phyloP scores from a whole-genome alignment of 768 basidiomycete species.

The Kwoniella dendrophila region DNA sequence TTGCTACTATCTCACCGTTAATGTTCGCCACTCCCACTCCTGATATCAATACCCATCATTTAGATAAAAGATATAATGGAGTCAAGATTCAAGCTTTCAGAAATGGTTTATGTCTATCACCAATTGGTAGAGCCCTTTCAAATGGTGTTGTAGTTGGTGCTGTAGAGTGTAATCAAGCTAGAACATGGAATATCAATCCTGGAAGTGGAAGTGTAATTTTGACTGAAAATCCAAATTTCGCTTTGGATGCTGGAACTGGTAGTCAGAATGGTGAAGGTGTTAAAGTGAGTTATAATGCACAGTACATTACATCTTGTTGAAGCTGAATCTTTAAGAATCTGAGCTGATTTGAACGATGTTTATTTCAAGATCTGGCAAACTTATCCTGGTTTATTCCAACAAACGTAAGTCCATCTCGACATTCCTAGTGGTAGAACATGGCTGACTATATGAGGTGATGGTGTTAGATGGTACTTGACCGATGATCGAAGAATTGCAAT shows the following conservation, averaged over 20 bases:
- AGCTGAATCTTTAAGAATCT: no score
- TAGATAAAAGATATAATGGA: slow-evolving; percentile 15
- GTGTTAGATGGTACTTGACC: slow-evolving; percentile 37
- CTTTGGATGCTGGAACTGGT: slow-evolving; percentile 22
- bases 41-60: neutral
- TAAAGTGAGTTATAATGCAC: slow-evolving; percentile 23
- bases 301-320: no score
- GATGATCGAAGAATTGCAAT: slow-evolving; percentile 52
- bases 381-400: slow-evolving; percentile 19
- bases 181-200: slow-evolving; percentile 8
- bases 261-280: slow-evolving; percentile 14
- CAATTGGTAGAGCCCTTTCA: neutral
- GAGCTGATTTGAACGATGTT: no score
- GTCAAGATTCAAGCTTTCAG: slow-evolving; percentile 24
- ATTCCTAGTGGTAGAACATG: neutral
- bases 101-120: slow-evolving; percentile 18
- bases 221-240: slow-evolving; percentile 9
- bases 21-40: neutral
- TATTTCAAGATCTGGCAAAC: no score
- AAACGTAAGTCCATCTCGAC: slow-evolving; percentile 15
- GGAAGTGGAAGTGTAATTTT: slow-evolving; percentile 12
- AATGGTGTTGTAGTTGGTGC: slow-evolving; percentile 14
- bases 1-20: neutral
- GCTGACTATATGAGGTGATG: neutral
- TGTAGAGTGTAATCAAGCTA: slow-evolving; percentile 15